Evolutionary conservation across 345 rosid genomes (phyloP).

Genomic region (Populus ilicifolia): DNA sequence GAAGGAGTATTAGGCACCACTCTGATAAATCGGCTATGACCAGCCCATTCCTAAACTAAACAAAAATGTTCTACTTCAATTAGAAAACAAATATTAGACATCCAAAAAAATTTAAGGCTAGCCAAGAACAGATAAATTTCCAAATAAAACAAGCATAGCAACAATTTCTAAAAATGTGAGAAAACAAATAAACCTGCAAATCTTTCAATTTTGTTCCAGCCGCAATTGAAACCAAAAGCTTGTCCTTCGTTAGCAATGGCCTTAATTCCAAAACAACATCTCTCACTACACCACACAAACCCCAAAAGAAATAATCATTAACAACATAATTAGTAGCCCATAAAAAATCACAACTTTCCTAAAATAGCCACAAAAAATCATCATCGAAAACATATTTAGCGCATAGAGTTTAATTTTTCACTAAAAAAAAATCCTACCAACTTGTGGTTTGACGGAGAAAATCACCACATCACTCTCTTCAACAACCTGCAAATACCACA

Average conservation of each 20-base stretch:
- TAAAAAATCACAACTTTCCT: too few relatives aligned
- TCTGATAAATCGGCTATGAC: slow-evolving; percentile 68
- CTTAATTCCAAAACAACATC: slow-evolving; percentile 56
- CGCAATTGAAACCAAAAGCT: slow-evolving; percentile 88
- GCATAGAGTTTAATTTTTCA: too few relatives aligned
- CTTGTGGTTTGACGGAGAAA: slow-evolving; percentile 92
- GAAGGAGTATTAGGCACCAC: slow-evolving; percentile 95
- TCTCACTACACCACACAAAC: slow-evolving; percentile 41
- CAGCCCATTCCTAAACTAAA: slow-evolving; percentile 69
- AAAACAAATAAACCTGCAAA: slow-evolving; percentile 52
- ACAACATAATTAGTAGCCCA: too few relatives aligned
- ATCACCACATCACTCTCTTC: slow-evolving; percentile 70
- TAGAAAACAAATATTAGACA: background rate
- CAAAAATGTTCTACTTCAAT: background rate
- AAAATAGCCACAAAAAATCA: background rate
- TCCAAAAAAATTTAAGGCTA: background rate
- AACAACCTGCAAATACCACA: slow-evolving; percentile 56
- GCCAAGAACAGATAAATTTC: background rate
- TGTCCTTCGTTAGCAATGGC: slow-evolving; percentile 53
- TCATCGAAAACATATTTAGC: background rate
- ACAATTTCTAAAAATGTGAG: background rate
- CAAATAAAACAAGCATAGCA: background rate
- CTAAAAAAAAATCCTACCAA: slow-evolving; percentile 35
- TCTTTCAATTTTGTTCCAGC: slow-evolving; percentile 83
- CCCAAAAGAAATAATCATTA: background rate